These are phyloP conservation scores for Chaetomium cochliodes DNA, from an alignment of 495 filamentous ascomycete genomes.

Conservation along the genomic window DNA sequence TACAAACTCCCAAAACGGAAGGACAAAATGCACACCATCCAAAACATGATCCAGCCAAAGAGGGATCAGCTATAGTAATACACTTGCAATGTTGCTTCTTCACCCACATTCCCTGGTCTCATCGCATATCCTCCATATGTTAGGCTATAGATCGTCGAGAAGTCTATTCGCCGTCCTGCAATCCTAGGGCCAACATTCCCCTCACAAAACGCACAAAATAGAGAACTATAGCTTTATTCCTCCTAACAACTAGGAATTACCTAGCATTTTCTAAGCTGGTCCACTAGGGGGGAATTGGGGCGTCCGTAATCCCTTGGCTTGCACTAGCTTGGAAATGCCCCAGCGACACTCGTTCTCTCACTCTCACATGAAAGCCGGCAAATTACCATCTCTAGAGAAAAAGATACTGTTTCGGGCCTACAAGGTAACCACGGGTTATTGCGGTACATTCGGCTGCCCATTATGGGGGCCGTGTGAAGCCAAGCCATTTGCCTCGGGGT, in stretches of 20 bases:
- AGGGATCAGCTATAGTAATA: not conserved
- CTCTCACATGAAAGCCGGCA: not conserved
- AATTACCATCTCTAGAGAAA: constrained; percentile 1
- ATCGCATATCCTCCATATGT: constrained; percentile 2
- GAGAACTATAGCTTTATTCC: constrained; percentile 45
- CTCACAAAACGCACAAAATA: constrained; percentile 44
- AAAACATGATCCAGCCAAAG: not conserved
- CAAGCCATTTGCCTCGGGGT: too few species aligned
- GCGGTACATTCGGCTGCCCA: too few species aligned
- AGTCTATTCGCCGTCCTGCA: constrained; percentile 48
- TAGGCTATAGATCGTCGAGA: constrained; percentile 42
- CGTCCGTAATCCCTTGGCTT: constrained; percentile 1
- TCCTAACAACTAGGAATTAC: constrained; percentile 33
- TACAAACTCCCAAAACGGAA: not conserved
- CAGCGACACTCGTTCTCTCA: not conserved
- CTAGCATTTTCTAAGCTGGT: constrained; percentile 37
- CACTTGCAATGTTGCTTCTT: too few species aligned
- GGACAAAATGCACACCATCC: not conserved
- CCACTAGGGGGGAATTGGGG: constrained; percentile 20
- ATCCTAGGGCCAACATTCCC: constrained; percentile 49
- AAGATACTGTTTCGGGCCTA: constrained; percentile 7
- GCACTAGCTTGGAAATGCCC: too few species aligned
- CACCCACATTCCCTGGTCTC: not conserved
- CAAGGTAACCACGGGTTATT: too few species aligned
- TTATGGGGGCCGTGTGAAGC: too few species aligned